These are phyloP conservation scores for Saturnispora sanitii DNA, from an alignment of 805 yeast species.

Conservation along the genomic window DNA sequence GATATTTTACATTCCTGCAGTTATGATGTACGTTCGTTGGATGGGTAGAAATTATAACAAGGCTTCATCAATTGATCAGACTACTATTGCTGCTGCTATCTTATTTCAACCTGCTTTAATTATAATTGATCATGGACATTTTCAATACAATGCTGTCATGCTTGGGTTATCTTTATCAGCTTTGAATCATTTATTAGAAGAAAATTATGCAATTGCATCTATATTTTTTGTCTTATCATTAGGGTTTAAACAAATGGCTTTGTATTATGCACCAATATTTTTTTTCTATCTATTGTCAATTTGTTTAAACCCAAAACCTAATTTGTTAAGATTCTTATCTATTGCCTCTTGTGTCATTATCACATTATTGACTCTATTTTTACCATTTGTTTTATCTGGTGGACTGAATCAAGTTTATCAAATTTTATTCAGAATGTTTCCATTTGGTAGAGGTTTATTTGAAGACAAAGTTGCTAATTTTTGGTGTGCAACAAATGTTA, in stretches of 20 bases:
- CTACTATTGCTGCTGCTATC: slow-evolving; percentile 67
- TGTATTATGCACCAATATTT: slow-evolving; percentile 84
- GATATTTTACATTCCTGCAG: slow-evolving; percentile 68
- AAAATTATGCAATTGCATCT: slow-evolving; percentile 58
- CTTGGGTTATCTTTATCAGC: slow-evolving; percentile 71
- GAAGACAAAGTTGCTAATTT: slow-evolving; percentile 96
- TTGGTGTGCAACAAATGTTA: slow-evolving; percentile 88
- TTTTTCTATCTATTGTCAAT: slow-evolving; percentile 68
- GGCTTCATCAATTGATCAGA: slow-evolving; percentile 60
- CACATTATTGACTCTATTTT: slow-evolving; percentile 41
- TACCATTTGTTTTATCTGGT: slow-evolving; percentile 50
- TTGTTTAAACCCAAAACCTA: slow-evolving; percentile 32
- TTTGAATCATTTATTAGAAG: slow-evolving; percentile 53
- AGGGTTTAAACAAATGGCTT: slow-evolving; percentile 90
- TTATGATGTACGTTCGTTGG: slow-evolving; percentile 59
- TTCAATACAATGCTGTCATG: slow-evolving; percentile 93
- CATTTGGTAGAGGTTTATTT: slow-evolving; percentile 86
- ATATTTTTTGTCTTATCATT: slow-evolving; percentile 68
- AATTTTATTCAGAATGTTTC: slow-evolving; percentile 64
- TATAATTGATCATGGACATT: slow-evolving; percentile 93
- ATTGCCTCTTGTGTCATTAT: slow-evolving; percentile 56
- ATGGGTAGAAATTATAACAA: slow-evolving; percentile 46
- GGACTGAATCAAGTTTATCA: slow-evolving; percentile 44
- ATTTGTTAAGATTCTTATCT: slow-evolving; percentile 46
- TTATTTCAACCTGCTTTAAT: slow-evolving; percentile 75